Percentiles rank a stretch among this genome's conserved stretches.
Evolutionary conservation across 2,329 filamentous ascomycete genomes (phyloP).

Genomic region (Diaporthe vaccinii): DNA sequence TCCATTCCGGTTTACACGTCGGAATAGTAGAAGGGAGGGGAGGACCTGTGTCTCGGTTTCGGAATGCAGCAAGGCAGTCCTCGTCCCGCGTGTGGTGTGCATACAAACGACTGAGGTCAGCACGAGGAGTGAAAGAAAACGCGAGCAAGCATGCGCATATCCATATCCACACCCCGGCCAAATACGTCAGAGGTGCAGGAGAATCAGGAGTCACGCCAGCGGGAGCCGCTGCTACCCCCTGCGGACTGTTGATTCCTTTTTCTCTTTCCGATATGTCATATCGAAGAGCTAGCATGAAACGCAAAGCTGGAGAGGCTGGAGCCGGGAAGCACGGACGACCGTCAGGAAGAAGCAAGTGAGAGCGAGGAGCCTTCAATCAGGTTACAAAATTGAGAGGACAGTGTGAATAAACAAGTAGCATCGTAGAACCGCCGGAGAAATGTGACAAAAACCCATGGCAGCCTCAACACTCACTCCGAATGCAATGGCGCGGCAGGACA

Average conservation of each 20-base stretch:
- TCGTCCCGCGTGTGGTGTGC: slow-evolving; percentile 32
- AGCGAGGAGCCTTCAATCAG: neutral
- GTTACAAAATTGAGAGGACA: neutral
- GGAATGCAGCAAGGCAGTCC: slow-evolving; percentile 34
- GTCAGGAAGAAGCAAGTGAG: slow-evolving; percentile 31
- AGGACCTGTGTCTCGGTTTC: slow-evolving; percentile 16
- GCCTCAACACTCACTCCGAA: neutral
- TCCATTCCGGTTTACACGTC: slow-evolving; percentile 1
- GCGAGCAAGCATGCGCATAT: slow-evolving; percentile 13
- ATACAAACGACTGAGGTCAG: slow-evolving; percentile 31
- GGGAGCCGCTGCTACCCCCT: slow-evolving; percentile 22
- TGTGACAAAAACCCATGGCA: neutral
- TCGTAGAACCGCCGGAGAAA: neutral
- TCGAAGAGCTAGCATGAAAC: slow-evolving; percentile 9
- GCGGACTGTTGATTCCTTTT: slow-evolving; percentile 24
- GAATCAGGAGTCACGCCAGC: slow-evolving; percentile 25
- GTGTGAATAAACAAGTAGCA: neutral
- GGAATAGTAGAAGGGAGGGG: slow-evolving; percentile 31
- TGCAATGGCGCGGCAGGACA: neutral
- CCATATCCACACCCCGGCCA: neutral
- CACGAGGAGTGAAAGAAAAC: slow-evolving; percentile 19
- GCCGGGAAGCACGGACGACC: slow-evolving; percentile 21
- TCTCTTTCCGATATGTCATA: slow-evolving; percentile 16
- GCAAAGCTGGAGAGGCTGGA: neutral
- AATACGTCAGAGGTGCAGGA: slow-evolving; percentile 30